These are phyloP conservation scores for Fusarium luffae DNA, from an alignment of 2,329 filamentous ascomycete species.

Conservation along the genomic window DNA sequence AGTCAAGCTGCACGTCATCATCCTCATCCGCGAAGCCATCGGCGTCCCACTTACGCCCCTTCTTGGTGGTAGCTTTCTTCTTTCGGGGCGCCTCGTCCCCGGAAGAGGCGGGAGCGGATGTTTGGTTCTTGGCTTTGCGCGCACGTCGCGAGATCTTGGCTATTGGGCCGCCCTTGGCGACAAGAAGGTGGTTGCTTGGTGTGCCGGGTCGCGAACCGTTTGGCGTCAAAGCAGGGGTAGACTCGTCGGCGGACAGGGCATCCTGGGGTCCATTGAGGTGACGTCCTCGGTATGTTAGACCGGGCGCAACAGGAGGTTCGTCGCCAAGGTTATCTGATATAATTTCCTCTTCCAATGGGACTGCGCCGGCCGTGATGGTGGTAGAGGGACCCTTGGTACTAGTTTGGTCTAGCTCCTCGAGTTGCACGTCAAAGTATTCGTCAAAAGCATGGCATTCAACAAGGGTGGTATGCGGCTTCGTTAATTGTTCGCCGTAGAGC, in stretches of 20 bases:
- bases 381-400: slow-evolving; percentile 51
- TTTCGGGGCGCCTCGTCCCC: slow-evolving; percentile 80
- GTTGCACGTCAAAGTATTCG: slow-evolving; percentile 92
- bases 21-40: slow-evolving; percentile 89
- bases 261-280: slow-evolving; percentile 51
- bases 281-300: slow-evolving; percentile 55
- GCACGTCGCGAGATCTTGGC: slow-evolving; percentile 84
- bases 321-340: slow-evolving; percentile 46
- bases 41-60: slow-evolving; percentile 90
- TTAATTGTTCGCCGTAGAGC: slow-evolving; percentile 88
- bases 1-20: slow-evolving; percentile 83
- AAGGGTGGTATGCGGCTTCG: slow-evolving; percentile 79
- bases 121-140: slow-evolving; percentile 74
- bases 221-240: slow-evolving; percentile 76
- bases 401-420: slow-evolving; percentile 79
- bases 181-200: slow-evolving; percentile 72
- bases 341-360: slow-evolving; percentile 49
- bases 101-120: slow-evolving; percentile 76
- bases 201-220: slow-evolving; percentile 83
- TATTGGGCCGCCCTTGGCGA: slow-evolving; percentile 78
- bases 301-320: slow-evolving; percentile 49
- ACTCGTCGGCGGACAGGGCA: slow-evolving; percentile 68
- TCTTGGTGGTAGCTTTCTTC: slow-evolving; percentile 83
- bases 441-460: slow-evolving; percentile 86
- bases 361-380: slow-evolving; percentile 43